Base-by-base conservation (phyloP, 148 eudicot species). In the Spergularia bocconei region DNA sequence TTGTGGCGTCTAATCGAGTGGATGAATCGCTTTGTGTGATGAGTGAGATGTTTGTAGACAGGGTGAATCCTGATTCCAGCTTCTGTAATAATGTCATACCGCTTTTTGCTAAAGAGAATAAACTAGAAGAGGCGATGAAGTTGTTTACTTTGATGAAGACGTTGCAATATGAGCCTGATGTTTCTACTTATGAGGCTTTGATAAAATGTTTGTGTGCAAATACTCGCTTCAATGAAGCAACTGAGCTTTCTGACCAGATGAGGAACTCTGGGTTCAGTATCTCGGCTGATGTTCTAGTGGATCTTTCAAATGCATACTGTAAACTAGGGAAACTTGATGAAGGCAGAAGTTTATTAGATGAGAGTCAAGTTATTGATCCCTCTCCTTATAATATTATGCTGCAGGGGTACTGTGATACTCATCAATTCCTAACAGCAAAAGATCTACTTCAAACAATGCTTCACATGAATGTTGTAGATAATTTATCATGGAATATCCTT, bases 401-500 rank as follows among this genome's bases (percentile, higher is more conserved):
- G 75, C 79, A 73, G 71, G 84, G 85, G 36, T 87, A 74, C 71
- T 86, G 89, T 75, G 71, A 53, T 69, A 73, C 75, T 66, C 80
- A 81, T 38, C 70, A 75, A 36, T 68, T 84, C 33, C 61, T 53
- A 13, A 61, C 61, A 17, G 89, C 86, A 56, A 82, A 79, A 69
- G 70, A 39, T 57, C 50, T 89, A 53, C 84, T 89, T 73, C 44
- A 63, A 75, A 75, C 67, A 72, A 88, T 91, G 91, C 68, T 81
- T 11, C 78, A 71, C 56, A 75, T 80, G 70, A 72, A 80, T 66
- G 67, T 85, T 65, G 76, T 75, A 10, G 88, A 86, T 79, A 69
- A 51, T 69, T 3, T 36, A 50, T 89, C 96, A 16, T 91, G 92
- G 89, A 91, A 83, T 81, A 77, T 80, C 73, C 77, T 91, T 54